Evolutionary conservation across 768 basidiomycete species (phyloP), one percentile per base, ranked within the genome.

Genomic region (Serpula lacrymans): DNA sequence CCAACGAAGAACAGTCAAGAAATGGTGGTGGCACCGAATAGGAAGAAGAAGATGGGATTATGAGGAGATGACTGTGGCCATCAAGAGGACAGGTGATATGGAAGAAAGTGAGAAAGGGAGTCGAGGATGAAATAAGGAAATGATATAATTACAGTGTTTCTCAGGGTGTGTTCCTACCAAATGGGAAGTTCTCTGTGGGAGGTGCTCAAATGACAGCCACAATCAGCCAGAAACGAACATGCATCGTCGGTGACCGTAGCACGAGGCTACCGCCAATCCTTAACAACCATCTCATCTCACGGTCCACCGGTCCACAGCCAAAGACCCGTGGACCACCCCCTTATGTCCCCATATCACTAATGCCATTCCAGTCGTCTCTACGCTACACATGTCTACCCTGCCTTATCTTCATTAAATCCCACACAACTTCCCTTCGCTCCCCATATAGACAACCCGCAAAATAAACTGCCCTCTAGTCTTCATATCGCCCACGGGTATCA

Each of bases 81-180:
- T 37, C n/a, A 9, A 33, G 33, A 11, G 49, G 31, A 48, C 38
- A 49, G 47, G 51, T 27, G 22, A 34, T 33, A 33, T 18, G 31
- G 31, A 33, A 18, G 31, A 33, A 14, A 33, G 31, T 14, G 27
- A 35, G 2, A n/a, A 14, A 29, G 18, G 40, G 16, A 45, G 26
- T 31, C 26, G 29, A 20, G 16, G 16, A 24, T 14, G 41, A 10
- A 27, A 14, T 12, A 20, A 28, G n/a, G 17, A 34, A 14, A 33
- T 33, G 31, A 23, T 30, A 45, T 40, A 43, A 31, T 29, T 20
- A 37, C 31, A 48, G 21, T 20, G 50, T 54, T 45, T 45, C 8
- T 52, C 58, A 60, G 61, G 43, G 56, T 58, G 49, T 40, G 45
- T 37, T 54, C n/a, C n/a, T 63, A 40, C 59, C 54, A 59, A 51